Conservation (phyloP, 331 rosid species). For the Quercus lobata region DNA sequence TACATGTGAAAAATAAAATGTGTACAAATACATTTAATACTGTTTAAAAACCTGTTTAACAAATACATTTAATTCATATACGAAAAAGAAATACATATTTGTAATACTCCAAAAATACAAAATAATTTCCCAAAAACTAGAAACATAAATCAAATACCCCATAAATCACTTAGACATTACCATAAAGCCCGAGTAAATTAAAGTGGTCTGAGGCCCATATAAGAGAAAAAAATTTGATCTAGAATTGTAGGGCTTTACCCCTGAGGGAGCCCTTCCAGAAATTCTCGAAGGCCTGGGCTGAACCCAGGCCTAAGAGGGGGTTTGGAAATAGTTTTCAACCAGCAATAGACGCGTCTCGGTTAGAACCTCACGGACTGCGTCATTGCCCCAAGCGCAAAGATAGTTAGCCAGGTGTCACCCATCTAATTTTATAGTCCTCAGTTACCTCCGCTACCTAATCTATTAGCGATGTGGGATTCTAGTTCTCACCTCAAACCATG, state of each 20-base stretch:
- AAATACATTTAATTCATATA: too few species aligned
- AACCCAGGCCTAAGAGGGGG: slow-evolving; percentile 61
- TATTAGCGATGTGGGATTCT: background rate
- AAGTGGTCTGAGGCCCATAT: accelerated
- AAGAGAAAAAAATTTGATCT: accelerated
- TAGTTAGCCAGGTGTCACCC: accelerated
- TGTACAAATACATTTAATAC: too few species aligned
- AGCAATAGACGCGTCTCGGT: slow-evolving; percentile 95
- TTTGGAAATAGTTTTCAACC: slow-evolving; percentile 94
- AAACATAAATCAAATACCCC: accelerated
- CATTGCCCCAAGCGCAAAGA: slow-evolving; percentile 66
- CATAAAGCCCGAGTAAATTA: accelerated
- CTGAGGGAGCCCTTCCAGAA: too few species aligned
- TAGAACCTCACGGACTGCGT: slow-evolving; percentile 85
- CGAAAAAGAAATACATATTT: too few species aligned
- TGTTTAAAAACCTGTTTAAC: too few species aligned
- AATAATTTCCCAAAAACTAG: too few species aligned
- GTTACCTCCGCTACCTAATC: background rate
- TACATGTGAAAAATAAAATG: too few species aligned
- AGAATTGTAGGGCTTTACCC: too few species aligned
- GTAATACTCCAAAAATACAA: too few species aligned
- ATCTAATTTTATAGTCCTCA: background rate
- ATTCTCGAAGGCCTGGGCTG: too few species aligned
- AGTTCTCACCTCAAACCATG: background rate
- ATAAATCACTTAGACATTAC: too few species aligned